phyloP scores from a whole-genome alignment of 441 rosid species.

The Euphorbia schlechtendalii region DNA sequence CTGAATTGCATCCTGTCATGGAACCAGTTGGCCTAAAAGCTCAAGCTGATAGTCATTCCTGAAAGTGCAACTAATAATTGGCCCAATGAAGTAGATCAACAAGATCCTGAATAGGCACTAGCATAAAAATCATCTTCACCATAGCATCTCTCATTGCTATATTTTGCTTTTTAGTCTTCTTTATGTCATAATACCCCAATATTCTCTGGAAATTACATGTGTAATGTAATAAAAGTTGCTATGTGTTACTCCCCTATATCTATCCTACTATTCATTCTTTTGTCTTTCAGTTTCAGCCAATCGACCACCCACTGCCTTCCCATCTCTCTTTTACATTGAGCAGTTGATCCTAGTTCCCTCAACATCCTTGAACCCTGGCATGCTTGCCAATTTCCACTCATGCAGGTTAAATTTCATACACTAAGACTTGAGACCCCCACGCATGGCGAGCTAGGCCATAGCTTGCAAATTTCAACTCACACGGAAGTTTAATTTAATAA shows the following conservation, averaged over 20 bases:
- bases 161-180: background rate
- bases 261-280: background rate
- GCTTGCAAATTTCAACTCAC: too few relatives aligned
- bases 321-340: background rate
- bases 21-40: too few relatives aligned
- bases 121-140: background rate
- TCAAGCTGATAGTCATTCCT: too few relatives aligned
- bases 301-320: background rate
- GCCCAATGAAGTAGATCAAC: background rate
- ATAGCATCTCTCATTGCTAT: background rate
- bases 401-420: too few relatives aligned
- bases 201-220: background rate
- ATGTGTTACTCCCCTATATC: background rate
- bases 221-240: background rate
- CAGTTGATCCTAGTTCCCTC: background rate
- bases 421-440: too few relatives aligned
- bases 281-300: background rate
- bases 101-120: background rate
- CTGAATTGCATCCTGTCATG: background rate
- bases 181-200: background rate
- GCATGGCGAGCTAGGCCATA: too few relatives aligned
- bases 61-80: background rate
- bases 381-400: too few relatives aligned
- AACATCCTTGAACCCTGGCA: too few relatives aligned
- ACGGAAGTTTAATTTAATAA: too few relatives aligned